These are phyloP conservation scores for Myxozyma udenii DNA, from an alignment of 805 yeast genomes.

Conservation along the genomic window DNA sequence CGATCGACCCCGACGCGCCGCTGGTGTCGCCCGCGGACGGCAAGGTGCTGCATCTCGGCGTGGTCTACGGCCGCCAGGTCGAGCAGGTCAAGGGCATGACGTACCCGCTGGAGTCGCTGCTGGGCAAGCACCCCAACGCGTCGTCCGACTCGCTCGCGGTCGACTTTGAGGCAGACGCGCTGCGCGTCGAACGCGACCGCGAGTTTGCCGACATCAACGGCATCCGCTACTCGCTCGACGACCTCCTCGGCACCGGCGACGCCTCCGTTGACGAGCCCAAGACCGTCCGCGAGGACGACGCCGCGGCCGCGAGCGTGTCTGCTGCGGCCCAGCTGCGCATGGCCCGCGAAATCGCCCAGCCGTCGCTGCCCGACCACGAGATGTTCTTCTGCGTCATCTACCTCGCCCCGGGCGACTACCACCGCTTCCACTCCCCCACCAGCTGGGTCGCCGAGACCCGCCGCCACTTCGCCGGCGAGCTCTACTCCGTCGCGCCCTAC, in stretches of 20 bases:
- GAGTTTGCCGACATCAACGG: slow-evolving; percentile 80
- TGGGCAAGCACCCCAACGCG: slow-evolving; percentile 50
- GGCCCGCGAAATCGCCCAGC: slow-evolving; percentile 23
- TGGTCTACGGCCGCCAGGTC: slow-evolving; percentile 64
- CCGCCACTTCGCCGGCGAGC: slow-evolving; percentile 93
- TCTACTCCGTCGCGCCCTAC: slow-evolving; percentile 93
- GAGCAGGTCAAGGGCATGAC: slow-evolving; percentile 98
- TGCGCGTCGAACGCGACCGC: slow-evolving; percentile 52
- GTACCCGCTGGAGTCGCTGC: slow-evolving; percentile 79
- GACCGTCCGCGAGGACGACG: slow-evolving; percentile 63
- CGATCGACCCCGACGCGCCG: slow-evolving; percentile 60
- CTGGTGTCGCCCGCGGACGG: slow-evolving; percentile 95
- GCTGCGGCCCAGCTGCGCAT: slow-evolving; percentile 13
- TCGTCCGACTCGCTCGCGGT: slow-evolving; percentile 35
- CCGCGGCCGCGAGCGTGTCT: slow-evolving; percentile 40
- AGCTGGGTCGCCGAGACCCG: slow-evolving; percentile 93
- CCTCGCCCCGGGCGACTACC: slow-evolving; percentile 97
- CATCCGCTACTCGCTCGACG: slow-evolving; percentile 66
- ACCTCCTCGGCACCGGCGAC: slow-evolving; percentile 56
- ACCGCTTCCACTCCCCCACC: slow-evolving; percentile 92
- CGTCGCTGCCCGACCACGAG: slow-evolving; percentile 28
- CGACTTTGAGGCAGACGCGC: slow-evolving; percentile 41
- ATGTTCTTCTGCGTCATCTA: slow-evolving; percentile 87
- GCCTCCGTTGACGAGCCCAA: slow-evolving; percentile 52
- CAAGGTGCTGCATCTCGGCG: slow-evolving; percentile 77